Conservation (phyloP, 148 eudicot species). For the Polygonum aviculare region DNA sequence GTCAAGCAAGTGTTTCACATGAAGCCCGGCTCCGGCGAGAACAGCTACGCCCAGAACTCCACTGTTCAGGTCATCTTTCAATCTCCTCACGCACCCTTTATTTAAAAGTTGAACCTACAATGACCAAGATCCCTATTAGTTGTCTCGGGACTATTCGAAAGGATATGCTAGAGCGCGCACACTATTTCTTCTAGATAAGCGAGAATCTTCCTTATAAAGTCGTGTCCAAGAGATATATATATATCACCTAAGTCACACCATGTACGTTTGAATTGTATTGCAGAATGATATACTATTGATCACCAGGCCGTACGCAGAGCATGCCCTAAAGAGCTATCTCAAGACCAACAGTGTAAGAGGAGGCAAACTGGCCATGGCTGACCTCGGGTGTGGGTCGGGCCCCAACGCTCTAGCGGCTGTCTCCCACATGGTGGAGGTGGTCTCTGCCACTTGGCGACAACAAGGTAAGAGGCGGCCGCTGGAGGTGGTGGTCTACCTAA, state of each 20-base stretch:
- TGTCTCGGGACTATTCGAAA: too few species aligned
- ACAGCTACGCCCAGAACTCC: conserved; percentile 62
- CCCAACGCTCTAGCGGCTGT: conserved; percentile 35
- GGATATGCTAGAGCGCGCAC: too few species aligned
- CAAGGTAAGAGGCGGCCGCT: conserved; percentile 14
- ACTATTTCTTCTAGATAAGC: too few species aligned
- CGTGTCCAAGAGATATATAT: too few species aligned
- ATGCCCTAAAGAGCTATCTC: conserved; percentile 30
- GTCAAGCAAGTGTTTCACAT: conserved; percentile 44
- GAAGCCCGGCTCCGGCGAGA: conserved; percentile 61
- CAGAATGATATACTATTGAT: conserved; percentile 44
- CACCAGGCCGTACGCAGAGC: conserved; percentile 28
- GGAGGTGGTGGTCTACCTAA: conserved; percentile 42
- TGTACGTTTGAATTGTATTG: background rate
- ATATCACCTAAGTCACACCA: too few species aligned
- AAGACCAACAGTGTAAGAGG: background rate
- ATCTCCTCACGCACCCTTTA: background rate
- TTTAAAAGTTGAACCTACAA: too few species aligned
- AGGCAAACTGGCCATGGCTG: conserved; percentile 42
- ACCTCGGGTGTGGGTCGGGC: conserved; percentile 65
- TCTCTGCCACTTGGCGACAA: background rate
- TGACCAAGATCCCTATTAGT: too few species aligned
- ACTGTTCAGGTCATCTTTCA: conserved; percentile 28
- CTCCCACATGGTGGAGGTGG: conserved; percentile 22
- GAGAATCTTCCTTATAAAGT: too few species aligned